These are phyloP conservation scores for Xylaria bambusicola DNA, from an alignment of 495 filamentous ascomycete species.

Conservation along the genomic window DNA sequence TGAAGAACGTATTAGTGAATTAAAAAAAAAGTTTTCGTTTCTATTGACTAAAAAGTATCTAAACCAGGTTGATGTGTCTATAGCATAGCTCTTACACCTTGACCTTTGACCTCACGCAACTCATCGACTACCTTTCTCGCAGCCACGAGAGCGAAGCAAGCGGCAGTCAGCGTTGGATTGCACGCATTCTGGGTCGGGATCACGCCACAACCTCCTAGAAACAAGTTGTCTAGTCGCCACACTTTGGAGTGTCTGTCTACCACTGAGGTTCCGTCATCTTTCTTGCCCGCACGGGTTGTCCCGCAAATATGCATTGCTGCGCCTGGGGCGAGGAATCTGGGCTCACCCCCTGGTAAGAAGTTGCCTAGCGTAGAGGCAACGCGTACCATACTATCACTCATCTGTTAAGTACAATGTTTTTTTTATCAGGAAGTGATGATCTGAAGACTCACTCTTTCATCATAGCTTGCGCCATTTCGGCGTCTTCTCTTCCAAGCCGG, in stretches of 20 bases:
- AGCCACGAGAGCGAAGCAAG: background rate
- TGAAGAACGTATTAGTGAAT: no score
- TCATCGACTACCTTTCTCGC: background rate
- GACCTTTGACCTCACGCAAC: background rate
- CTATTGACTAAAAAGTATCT: no score
- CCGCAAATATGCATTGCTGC: slow-evolving; percentile 5
- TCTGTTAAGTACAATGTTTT: no score
- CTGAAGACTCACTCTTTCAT: slow-evolving; percentile 18
- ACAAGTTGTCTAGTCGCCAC: slow-evolving; percentile 7
- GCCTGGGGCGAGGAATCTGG: background rate
- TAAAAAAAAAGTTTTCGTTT: no score
- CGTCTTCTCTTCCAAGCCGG: no score
- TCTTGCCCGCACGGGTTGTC: slow-evolving; percentile 8
- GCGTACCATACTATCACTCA: slow-evolving; percentile 15
- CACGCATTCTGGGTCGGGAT: slow-evolving; percentile 9
- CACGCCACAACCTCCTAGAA: slow-evolving; percentile 13
- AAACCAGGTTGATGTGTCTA: no score
- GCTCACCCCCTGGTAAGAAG: slow-evolving; percentile 5
- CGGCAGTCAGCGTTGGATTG: slow-evolving; percentile 13
- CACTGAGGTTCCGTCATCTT: background rate
- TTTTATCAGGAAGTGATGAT: no score
- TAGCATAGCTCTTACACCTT: no score
- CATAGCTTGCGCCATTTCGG: background rate
- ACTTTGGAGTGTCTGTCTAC: slow-evolving; percentile 3
- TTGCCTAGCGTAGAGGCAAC: slow-evolving; percentile 1